Evolutionary conservation across 78 protist genomes (phyloP).

Genomic region (Guillardia theta): DNA sequence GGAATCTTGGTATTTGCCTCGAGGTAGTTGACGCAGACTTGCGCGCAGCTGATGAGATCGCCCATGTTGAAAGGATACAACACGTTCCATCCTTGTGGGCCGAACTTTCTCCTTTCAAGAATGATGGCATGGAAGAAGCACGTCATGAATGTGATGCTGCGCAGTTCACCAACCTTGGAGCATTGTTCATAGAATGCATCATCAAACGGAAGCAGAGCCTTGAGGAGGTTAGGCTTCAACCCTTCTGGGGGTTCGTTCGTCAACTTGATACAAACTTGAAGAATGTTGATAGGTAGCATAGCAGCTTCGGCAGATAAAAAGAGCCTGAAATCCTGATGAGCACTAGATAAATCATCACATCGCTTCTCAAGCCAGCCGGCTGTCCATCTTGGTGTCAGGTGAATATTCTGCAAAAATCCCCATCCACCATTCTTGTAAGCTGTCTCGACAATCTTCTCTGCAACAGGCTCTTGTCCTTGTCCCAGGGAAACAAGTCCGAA

Average conservation of each 20-base stretch:
- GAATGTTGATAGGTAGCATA: constrained; percentile 73
- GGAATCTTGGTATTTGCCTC: constrained; percentile 76
- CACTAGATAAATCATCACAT: constrained; percentile 39
- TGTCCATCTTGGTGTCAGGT: constrained; percentile 72
- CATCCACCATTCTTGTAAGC: constrained; percentile 61
- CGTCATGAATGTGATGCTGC: constrained; percentile 73
- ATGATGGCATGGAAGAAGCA: constrained; percentile 89
- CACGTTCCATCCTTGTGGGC: constrained; percentile 88
- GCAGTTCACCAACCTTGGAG: constrained; percentile 67
- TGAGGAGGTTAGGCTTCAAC: constrained; percentile 50
- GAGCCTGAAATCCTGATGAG: constrained; percentile 63
- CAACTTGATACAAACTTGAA: constrained; percentile 79
- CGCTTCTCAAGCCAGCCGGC: constrained; percentile 73
- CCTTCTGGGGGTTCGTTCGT: constrained; percentile 91
- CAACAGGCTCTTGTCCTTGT: constrained; percentile 87
- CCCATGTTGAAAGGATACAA: constrained; percentile 86
- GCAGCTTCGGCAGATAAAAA: constrained; percentile 75
- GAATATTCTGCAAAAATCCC: constrained; percentile 82
- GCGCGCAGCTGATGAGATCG: constrained; percentile 72
- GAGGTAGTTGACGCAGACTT: constrained; percentile 77
- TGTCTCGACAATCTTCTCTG: constrained; percentile 54
- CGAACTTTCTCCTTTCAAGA: constrained; percentile 88
- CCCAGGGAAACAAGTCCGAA: constrained; percentile 76
- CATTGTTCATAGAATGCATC: not conserved
- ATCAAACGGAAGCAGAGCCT: not conserved